Base-by-base conservation (phyloP, 2,329 filamentous ascomycete species). In the Aureobasidium mangrovei region DNA sequence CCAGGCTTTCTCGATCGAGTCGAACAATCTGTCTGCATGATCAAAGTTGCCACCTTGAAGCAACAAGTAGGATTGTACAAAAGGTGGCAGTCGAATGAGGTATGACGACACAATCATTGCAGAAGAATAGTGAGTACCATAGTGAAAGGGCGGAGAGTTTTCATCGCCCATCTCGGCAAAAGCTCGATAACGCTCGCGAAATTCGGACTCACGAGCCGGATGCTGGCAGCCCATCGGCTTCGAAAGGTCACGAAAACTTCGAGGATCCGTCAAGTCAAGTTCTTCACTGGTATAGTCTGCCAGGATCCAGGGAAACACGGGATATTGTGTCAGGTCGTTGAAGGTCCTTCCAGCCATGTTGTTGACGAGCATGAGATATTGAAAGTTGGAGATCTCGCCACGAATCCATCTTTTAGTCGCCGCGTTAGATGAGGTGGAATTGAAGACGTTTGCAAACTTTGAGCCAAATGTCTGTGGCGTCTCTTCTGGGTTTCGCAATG, bases 61-160 rank as follows among this genome's bases (percentile, higher is more conserved):
- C 7, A 97, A 75, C 24, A 97, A 81, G 65, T 95, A 97, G 0
- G 93, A 95, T 62, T 97, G 89, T 27, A 96, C 91, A 67, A 97
- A 98, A 0, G 93, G 93, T 48, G 95, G 91, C 12, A 98, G 77
- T 18, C 93, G 85, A 63, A 98, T 96, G 39, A 98, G 78, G 64
- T 96, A 98, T 0, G 91, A 96, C 9, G 90, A 90, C 5, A 98
- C 93, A 56, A 95, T 96, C 93, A 97, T 98, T 6, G 93, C 93
- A 2, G 93, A 97, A 1, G 93, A 97, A 69, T 98, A 98, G 67
- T 98, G 94, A 0, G 94, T 98, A 18, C 93, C 93, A 62, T 97
- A 98, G 67, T 98, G 93, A 67, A 96, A 98, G 0, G 93, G 87
- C 0, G 87, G 85, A 43, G 79, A 77, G 55, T 77, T 77, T 40